Conservation (phyloP, 768 basidiomycete genomes). For the Lentinus brumalis region DNA sequence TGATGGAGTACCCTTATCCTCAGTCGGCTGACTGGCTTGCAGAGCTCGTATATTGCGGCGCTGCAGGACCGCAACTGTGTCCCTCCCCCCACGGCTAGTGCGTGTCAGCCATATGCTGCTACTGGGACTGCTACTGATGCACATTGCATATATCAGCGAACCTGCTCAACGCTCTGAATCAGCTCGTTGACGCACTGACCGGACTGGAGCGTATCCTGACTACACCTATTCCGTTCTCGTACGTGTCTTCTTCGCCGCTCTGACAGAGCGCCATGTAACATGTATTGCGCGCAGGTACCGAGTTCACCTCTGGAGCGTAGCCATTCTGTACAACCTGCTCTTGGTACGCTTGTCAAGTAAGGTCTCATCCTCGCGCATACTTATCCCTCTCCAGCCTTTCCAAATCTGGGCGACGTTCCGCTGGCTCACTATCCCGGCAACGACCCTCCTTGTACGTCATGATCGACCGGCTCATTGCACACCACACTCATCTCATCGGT, state of each 20-base stretch:
- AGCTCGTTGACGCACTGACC: slow-evolving; percentile 65
- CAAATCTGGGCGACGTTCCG: slow-evolving; percentile 57
- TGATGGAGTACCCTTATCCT: no score
- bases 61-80: slow-evolving; percentile 56
- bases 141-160: slow-evolving; percentile 36
- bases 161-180: slow-evolving; percentile 50
- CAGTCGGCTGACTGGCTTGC: no score
- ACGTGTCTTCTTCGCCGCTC: slow-evolving; percentile 22
- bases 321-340: slow-evolving; percentile 58
- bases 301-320: slow-evolving; percentile 68
- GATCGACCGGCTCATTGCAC: background rate
- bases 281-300: slow-evolving; percentile 49
- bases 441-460: slow-evolving; percentile 47
- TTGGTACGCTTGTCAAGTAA: slow-evolving; percentile 44
- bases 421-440: slow-evolving; percentile 70
- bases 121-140: background rate
- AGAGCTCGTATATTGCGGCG: slow-evolving; percentile 70
- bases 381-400: slow-evolving; percentile 50
- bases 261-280: background rate
- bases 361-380: background rate
- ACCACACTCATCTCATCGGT: background rate
- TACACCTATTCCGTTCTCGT: slow-evolving; percentile 79
- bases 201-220: slow-evolving; percentile 74
- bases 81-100: slow-evolving; percentile 66
- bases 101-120: slow-evolving; percentile 25